phyloP scores from a whole-genome alignment of 2,329 filamentous ascomycete genomes.

The Pestalotiopsis sp. region DNA sequence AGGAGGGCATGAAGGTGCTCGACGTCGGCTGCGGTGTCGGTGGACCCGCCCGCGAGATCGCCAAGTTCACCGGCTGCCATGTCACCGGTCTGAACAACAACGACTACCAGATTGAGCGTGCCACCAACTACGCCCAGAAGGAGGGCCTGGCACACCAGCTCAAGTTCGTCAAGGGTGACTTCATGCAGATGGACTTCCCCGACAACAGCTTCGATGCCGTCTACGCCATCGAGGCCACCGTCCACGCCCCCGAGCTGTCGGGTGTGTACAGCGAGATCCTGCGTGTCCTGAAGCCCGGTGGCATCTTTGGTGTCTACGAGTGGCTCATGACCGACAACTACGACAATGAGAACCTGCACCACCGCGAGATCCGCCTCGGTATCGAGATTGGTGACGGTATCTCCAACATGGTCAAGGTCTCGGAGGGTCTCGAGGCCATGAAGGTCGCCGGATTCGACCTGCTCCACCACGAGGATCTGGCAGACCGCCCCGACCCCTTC shows the following conservation, averaged over 20 bases:
- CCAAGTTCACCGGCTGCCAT: conserved; percentile 90
- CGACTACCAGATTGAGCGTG: conserved; percentile 96
- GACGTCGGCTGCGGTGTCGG: conserved; percentile 98
- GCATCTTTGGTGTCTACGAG: conserved; percentile 95
- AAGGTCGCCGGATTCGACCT: conserved; percentile 86
- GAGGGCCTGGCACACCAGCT: conserved; percentile 81
- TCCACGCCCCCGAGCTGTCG: conserved; percentile 87
- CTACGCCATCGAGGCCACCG: conserved; percentile 96
- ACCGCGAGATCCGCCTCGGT: conserved; percentile 87
- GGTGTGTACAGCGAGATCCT: conserved; percentile 95
- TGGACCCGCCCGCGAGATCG: conserved; percentile 92
- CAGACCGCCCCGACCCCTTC: conserved; percentile 71
- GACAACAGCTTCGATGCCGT: conserved; percentile 92
- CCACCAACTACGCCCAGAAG: conserved; percentile 80
- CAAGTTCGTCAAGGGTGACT: conserved; percentile 91
- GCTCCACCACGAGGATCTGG: conserved; percentile 83
- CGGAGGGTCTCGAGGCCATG: conserved; percentile 81
- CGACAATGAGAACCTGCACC: conserved; percentile 83
- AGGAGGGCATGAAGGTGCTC: conserved; percentile 85
- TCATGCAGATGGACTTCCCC: conserved; percentile 98
- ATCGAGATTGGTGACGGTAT: conserved; percentile 98
- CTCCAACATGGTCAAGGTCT: conserved; percentile 92
- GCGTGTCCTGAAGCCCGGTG: conserved; percentile 93
- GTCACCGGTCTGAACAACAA: conserved; percentile 97
- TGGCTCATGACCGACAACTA: conserved; percentile 98